Conservation (phyloP, 2,329 filamentous ascomycete genomes). For the Sordariomycetes sp. region DNA sequence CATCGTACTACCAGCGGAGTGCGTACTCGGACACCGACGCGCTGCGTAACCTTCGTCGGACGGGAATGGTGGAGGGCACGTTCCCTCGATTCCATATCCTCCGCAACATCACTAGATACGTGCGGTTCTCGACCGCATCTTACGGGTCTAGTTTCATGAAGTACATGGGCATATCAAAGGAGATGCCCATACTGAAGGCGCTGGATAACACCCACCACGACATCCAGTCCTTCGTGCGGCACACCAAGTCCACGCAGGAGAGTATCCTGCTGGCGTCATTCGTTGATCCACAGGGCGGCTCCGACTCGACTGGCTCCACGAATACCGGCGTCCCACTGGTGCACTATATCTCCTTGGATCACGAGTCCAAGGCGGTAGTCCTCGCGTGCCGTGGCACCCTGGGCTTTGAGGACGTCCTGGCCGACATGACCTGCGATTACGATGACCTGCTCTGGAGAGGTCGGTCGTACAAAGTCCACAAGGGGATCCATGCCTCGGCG, state of each 20-base stretch:
- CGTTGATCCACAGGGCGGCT: conserved; percentile 57
- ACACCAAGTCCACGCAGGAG: conserved; percentile 45
- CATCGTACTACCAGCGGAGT: conserved; percentile 35
- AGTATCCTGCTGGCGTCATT: conserved; percentile 60
- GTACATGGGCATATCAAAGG: conserved; percentile 48
- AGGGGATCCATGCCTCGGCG: conserved; percentile 64
- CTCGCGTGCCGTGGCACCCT: conserved; percentile 63
- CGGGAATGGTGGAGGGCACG: conserved; percentile 44
- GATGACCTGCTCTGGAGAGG: conserved; percentile 55
- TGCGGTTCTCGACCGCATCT: conserved; percentile 55
- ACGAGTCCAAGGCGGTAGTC: conserved; percentile 61
- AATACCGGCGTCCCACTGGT: conserved; percentile 59
- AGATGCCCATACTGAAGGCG: conserved; percentile 26
- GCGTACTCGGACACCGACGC: conserved; percentile 36
- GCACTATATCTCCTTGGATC: conserved; percentile 63
- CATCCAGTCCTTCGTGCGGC: conserved; percentile 51
- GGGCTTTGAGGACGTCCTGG: conserved; percentile 63
- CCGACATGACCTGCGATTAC: conserved; percentile 66
- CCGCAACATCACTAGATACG: conserved; percentile 52
- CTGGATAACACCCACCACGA: conserved; percentile 45
- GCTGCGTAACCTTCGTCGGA: conserved; percentile 34
- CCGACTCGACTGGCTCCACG: conserved; percentile 53
- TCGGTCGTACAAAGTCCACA: conserved; percentile 58
- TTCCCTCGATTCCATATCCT: conserved; percentile 51
- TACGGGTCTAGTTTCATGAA: conserved; percentile 55